Percentiles rank a stretch among this genome's conserved stretches.
Evolutionary conservation across 306 rosid species (phyloP).

Genomic region (Sechiopsis laciniata): DNA sequence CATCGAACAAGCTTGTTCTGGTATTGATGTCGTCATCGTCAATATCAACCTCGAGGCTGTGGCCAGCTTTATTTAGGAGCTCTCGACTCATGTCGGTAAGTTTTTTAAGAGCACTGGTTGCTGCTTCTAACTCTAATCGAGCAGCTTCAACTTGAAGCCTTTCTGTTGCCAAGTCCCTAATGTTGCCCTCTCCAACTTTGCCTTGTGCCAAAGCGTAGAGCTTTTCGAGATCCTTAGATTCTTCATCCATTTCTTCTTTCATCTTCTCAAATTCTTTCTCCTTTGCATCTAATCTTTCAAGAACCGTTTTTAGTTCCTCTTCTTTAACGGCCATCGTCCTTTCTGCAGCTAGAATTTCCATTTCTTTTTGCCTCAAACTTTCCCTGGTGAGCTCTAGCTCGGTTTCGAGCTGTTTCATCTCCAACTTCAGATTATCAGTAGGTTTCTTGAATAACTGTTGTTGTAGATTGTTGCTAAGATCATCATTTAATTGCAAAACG

Average conservation of each 20-base stretch:
- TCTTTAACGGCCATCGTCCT: conserved; percentile 64
- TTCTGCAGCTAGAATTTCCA: conserved; percentile 61
- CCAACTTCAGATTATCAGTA: conserved; percentile 37
- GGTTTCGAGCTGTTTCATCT: conserved; percentile 47
- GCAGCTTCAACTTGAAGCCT: conserved; percentile 66
- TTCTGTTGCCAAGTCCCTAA: too few relatives aligned
- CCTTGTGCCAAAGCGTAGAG: conserved; percentile 57
- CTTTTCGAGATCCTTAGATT: conserved; percentile 47
- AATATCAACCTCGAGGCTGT: conserved; percentile 39
- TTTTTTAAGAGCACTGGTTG: conserved; percentile 67
- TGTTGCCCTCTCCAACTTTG: conserved; percentile 41
- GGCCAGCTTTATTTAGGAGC: conserved; percentile 44
- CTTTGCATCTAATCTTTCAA: conserved; percentile 49
- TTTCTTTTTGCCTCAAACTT: conserved; percentile 57
- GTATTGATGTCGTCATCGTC: conserved; percentile 23
- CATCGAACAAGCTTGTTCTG: conserved; percentile 7
- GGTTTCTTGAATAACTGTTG: conserved; percentile 41
- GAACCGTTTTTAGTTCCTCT: conserved; percentile 64
- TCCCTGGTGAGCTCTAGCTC: conserved; percentile 64
- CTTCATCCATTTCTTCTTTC: conserved; percentile 44
- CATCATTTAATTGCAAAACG: conserved; percentile 19
- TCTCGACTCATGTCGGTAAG: conserved; percentile 56
- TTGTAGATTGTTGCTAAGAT: conserved; percentile 28
- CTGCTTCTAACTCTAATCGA: conserved; percentile 71
- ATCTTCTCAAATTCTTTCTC: conserved; percentile 48